Percentiles rank a stretch among this genome's conserved stretches.
These are phyloP conservation scores for Sphaerulina vaccinii DNA, from an alignment of 2,329 filamentous ascomycete genomes.

Conservation along the genomic window DNA sequence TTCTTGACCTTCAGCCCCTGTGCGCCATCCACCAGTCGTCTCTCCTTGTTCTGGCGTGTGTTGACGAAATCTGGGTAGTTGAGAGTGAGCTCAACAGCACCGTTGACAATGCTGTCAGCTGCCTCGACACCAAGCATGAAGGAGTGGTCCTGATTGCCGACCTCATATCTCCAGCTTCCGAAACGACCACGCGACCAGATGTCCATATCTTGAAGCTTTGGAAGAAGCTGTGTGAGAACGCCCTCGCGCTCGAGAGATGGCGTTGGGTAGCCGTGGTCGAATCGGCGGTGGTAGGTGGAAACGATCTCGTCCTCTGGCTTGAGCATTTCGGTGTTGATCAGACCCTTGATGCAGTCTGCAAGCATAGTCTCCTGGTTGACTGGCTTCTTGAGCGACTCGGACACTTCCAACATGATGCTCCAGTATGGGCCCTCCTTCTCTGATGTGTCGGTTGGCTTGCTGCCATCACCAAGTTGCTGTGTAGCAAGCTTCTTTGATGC, in stretches of 20 bases:
- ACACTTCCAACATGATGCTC: constrained; percentile 99
- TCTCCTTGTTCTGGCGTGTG: constrained; percentile 64
- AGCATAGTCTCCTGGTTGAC: constrained; percentile 83
- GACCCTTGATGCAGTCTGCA: constrained; percentile 88
- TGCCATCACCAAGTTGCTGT: constrained; percentile 79
- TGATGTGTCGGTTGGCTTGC: constrained; percentile 69
- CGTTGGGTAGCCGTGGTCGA: constrained; percentile 97
- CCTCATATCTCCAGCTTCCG: constrained; percentile 97
- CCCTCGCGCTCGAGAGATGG: constrained; percentile 93
- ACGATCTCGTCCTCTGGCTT: constrained; percentile 89
- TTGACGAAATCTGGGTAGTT: constrained; percentile 99
- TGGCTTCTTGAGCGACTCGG: constrained; percentile 92
- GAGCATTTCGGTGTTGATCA: constrained; percentile 98
- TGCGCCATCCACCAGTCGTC: constrained; percentile 61
- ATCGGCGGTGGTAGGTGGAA: constrained; percentile 95
- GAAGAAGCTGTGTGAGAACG: constrained; percentile 86
- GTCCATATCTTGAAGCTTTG: constrained; percentile 84
- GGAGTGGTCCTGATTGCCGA: constrained; percentile 94
- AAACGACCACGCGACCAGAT: constrained; percentile 97
- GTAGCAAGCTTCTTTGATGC: constrained; percentile 81
- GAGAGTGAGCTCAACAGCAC: constrained; percentile 84
- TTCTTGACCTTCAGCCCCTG: constrained; percentile 53
- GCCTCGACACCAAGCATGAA: constrained; percentile 98
- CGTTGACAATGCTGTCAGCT: constrained; percentile 84
- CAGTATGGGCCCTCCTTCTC: constrained; percentile 91